Conservation (phyloP, 1,284 basidiomycete species). For the Rhodotorula sp. region DNA sequence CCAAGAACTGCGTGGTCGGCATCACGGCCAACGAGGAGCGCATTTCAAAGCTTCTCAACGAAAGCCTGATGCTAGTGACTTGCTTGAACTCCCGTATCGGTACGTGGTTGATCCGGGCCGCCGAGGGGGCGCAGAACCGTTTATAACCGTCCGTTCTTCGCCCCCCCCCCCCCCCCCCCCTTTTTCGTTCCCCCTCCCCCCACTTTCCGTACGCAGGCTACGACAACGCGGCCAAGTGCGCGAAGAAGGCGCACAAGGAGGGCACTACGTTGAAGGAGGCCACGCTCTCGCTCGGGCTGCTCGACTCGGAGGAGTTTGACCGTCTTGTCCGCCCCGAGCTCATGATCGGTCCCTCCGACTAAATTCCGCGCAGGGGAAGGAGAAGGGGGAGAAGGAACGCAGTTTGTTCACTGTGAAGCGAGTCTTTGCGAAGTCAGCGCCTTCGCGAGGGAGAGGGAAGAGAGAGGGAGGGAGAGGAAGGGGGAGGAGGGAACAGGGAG, state of each 20-base stretch:
- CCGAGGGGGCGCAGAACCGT: too few species aligned
- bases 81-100: conserved; percentile 90
- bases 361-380: too few species aligned
- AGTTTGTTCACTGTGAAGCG: too few species aligned
- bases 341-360: conserved; percentile 48
- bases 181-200: background rate
- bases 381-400: too few species aligned
- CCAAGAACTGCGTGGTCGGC: conserved; percentile 94
- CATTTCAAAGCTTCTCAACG: conserved; percentile 85
- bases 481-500: too few species aligned
- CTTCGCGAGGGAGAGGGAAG: too few species aligned
- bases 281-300: conserved; percentile 79
- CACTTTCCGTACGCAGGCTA: conserved; percentile 46
- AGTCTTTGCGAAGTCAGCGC: too few species aligned
- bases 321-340: conserved; percentile 88
- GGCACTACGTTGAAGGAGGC: conserved; percentile 95
- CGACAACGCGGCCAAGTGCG: conserved; percentile 84
- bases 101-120: too few species aligned
- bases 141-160: too few species aligned
- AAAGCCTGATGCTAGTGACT: conserved; percentile 94
- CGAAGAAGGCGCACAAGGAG: conserved; percentile 99
- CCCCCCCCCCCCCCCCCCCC: too few species aligned
- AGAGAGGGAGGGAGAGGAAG: too few species aligned
- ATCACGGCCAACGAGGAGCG: conserved; percentile 94
- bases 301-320: conserved; percentile 84